Percentiles rank a stretch among this genome's conserved stretches.
Evolutionary conservation across 768 basidiomycete species (phyloP).

Genomic region (Termitomyces sp.): DNA sequence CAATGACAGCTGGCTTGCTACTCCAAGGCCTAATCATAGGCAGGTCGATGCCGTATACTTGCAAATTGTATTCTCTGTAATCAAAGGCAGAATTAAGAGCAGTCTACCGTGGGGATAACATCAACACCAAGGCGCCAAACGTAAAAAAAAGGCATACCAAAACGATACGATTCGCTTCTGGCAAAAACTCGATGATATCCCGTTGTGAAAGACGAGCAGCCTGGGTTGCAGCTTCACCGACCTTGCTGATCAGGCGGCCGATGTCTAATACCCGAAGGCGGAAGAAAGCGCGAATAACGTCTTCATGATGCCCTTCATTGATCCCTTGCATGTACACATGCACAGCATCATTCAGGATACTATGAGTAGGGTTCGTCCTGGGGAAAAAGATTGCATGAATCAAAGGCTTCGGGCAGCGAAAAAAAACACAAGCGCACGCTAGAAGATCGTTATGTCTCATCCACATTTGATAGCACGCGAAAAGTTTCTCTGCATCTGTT

Average conservation of each 20-base stretch:
- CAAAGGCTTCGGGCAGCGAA: background rate
- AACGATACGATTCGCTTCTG: conserved; percentile 65
- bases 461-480: conserved; percentile 81
- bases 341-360: conserved; percentile 67
- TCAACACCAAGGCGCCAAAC: background rate
- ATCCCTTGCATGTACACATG: conserved; percentile 58
- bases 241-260: conserved; percentile 59
- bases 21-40: conserved; percentile 83
- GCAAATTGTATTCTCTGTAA: conserved; percentile 65
- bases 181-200: conserved; percentile 39
- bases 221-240: conserved; percentile 41
- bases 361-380: conserved; percentile 52
- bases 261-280: conserved; percentile 59
- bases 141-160: conserved; percentile 41
- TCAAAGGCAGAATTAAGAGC: conserved; percentile 67
- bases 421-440: conserved; percentile 28
- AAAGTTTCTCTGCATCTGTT: conserved; percentile 82
- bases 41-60: conserved; percentile 72
- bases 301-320: conserved; percentile 56
- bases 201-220: conserved; percentile 38
- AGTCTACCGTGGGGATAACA: conserved; percentile 35
- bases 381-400: background rate
- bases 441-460: conserved; percentile 62
- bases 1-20: conserved; percentile 60
- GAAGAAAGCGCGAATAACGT: conserved; percentile 83